phyloP scores from a whole-genome alignment of 1,284 basidiomycete species.

The Hypsizygus ulmarius region DNA sequence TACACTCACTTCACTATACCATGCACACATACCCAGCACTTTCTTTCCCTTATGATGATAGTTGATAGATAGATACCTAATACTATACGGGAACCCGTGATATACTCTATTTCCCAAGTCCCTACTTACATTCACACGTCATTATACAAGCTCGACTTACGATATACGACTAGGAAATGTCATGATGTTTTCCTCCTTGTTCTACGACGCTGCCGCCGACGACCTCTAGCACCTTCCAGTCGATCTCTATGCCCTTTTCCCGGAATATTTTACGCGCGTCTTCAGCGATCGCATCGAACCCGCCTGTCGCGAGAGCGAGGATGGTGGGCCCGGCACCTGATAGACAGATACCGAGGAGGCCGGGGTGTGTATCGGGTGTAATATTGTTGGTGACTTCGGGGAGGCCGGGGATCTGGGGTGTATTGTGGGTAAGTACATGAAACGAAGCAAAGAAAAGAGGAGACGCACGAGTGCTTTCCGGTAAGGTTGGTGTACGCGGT shows the following conservation, averaged over 20 bases:
- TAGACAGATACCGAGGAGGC: conserved; percentile 94
- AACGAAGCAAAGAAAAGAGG: conserved; percentile 6
- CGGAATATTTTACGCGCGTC: conserved; percentile 78
- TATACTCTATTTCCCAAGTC: conserved; percentile 5
- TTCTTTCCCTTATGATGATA: background rate
- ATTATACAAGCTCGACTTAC: conserved; percentile 4
- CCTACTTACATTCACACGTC: too few species aligned
- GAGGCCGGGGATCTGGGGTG: conserved; percentile 85
- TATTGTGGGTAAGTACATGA: background rate
- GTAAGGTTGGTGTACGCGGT: conserved; percentile 97
- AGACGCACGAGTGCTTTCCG: conserved; percentile 75
- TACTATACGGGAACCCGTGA: conserved; percentile 5
- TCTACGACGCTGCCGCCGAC: conserved; percentile 47
- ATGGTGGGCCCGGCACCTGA: conserved; percentile 98
- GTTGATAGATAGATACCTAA: background rate
- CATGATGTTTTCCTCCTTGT: conserved; percentile 12
- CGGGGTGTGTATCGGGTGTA: conserved; percentile 87
- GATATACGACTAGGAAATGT: conserved; percentile 12
- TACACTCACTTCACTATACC: conserved; percentile 16
- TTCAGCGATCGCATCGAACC: conserved; percentile 81
- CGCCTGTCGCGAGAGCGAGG: conserved; percentile 88
- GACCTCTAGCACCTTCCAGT: conserved; percentile 75
- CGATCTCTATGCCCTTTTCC: conserved; percentile 72
- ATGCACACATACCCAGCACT: background rate
- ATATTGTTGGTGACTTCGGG: conserved; percentile 87